A percentile compares a stretch with the other conserved stretches of the same genome.
phyloP scores from a whole-genome alignment of 805 yeast species.

The Yarrowia sp. region DNA sequence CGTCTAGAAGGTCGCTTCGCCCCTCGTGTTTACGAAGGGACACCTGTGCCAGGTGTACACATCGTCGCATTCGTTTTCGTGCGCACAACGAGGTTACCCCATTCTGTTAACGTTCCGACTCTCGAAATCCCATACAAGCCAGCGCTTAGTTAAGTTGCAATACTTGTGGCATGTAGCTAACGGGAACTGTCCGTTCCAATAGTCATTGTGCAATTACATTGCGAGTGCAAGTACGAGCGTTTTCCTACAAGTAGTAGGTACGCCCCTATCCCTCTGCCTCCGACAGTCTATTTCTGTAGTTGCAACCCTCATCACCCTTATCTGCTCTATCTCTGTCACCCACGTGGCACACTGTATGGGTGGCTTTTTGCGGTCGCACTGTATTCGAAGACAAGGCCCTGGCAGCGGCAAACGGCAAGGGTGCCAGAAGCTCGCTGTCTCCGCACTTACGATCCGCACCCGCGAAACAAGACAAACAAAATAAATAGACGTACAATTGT shows the following conservation, averaged over 20 bases:
- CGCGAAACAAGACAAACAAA: slow-evolving; percentile 17
- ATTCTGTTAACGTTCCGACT: slow-evolving; percentile 9
- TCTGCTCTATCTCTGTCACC: not conserved
- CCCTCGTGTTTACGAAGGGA: not conserved
- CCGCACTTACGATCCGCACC: slow-evolving; percentile 34
- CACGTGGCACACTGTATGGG: slow-evolving; percentile 28
- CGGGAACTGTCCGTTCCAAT: no score
- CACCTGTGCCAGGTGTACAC: no score
- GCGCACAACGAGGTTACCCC: slow-evolving; percentile 4
- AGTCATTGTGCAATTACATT: no score
- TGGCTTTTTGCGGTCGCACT: slow-evolving; percentile 6
- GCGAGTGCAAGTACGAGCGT: no score
- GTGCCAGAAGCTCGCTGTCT: not conserved
- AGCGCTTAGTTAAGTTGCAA: not conserved
- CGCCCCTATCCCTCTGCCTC: no score
- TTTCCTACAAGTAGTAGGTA: no score
- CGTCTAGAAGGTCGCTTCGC: not conserved
- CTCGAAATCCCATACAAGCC: slow-evolving; percentile 12
- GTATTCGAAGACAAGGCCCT: not conserved
- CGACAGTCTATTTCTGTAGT: no score
- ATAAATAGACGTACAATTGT: slow-evolving; percentile 17
- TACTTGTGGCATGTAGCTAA: slow-evolving; percentile 22
- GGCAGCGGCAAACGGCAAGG: not conserved
- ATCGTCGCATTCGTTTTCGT: slow-evolving; percentile 2
- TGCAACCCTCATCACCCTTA: no score